Percentiles rank a stretch among this genome's conserved stretches.
Evolutionary conservation across 768 basidiomycete genomes (phyloP).

Genomic region (Tylopilus subfusipes): DNA sequence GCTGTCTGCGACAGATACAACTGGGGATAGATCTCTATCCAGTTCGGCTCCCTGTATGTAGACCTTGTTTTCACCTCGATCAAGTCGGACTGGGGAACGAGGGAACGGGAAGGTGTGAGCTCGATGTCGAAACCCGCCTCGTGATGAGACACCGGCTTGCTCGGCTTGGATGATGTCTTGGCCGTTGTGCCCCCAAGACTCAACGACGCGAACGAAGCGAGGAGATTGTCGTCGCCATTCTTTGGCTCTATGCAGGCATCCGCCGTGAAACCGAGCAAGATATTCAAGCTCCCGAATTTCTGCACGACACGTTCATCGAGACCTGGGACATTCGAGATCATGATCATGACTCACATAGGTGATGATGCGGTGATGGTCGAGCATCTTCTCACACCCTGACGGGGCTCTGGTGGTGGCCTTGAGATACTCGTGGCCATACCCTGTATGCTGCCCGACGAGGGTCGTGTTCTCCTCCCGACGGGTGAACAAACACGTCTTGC

Average conservation of each 20-base stretch:
- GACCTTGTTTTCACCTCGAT: slow-evolving; percentile 37
- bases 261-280: slow-evolving; percentile 57
- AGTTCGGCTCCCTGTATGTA: slow-evolving; percentile 38
- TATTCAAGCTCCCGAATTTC: slow-evolving; percentile 55
- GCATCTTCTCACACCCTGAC: slow-evolving; percentile 45
- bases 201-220: slow-evolving; percentile 25
- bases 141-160: not conserved
- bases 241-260: slow-evolving; percentile 37
- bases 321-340: not conserved
- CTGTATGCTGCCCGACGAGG: slow-evolving; percentile 28
- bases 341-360: slow-evolving; percentile 47
- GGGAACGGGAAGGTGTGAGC: slow-evolving; percentile 22
- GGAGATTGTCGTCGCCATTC: slow-evolving; percentile 23
- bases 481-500: slow-evolving; percentile 58
- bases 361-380: slow-evolving; percentile 62
- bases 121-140: slow-evolving; percentile 20
- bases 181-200: slow-evolving; percentile 10
- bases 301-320: slow-evolving; percentile 22
- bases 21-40: slow-evolving; percentile 62
- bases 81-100: slow-evolving; percentile 35
- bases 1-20: slow-evolving; percentile 67
- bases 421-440: slow-evolving; percentile 63
- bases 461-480: slow-evolving; percentile 44
- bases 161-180: not conserved
- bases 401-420: slow-evolving; percentile 48